Percentiles rank a stretch among this genome's conserved stretches.
phyloP scores from a whole-genome alignment of 208 protist species.

The Trypanosoma scelopori region DNA sequence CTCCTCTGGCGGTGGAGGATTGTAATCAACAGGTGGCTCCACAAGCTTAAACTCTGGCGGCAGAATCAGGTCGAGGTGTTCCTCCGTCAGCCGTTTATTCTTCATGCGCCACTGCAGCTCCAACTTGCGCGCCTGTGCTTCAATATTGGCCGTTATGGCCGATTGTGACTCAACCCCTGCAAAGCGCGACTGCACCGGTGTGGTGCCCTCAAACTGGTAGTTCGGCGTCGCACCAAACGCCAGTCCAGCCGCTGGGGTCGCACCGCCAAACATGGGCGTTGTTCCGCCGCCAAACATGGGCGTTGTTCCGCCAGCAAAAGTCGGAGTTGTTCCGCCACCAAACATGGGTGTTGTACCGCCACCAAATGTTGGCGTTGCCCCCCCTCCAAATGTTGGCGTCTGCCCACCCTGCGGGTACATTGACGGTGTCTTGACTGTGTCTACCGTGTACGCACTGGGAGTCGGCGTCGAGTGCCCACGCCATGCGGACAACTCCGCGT shows the following conservation, averaged over 20 bases:
- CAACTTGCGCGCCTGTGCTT: constrained; percentile 69
- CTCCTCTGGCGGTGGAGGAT: constrained; percentile 68
- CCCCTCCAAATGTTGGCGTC: constrained; percentile 36
- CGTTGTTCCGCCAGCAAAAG: constrained; percentile 47
- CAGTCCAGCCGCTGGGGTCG: constrained; percentile 39
- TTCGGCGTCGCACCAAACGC: constrained; percentile 78
- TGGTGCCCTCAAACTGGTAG: constrained; percentile 84
- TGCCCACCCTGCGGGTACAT: constrained; percentile 31
- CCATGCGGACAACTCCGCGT: constrained; percentile 59
- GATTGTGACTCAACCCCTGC: constrained; percentile 52
- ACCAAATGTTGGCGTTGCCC: background rate
- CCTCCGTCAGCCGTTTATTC: constrained; percentile 82
- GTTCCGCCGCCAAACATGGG: constrained; percentile 28
- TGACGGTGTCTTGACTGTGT: constrained; percentile 54
- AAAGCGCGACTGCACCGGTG: constrained; percentile 84
- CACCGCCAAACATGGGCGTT: constrained; percentile 35
- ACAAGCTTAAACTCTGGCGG: constrained; percentile 70
- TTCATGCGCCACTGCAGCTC: constrained; percentile 83
- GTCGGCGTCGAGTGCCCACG: constrained; percentile 70
- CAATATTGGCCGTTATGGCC: constrained; percentile 69
- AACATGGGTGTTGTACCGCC: constrained; percentile 21
- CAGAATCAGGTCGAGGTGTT: constrained; percentile 74
- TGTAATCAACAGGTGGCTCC: constrained; percentile 77
- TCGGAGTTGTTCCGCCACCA: constrained; percentile 46
- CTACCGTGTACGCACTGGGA: constrained; percentile 48